Evolutionary conservation across 805 yeast genomes (phyloP), one percentile per base, ranked within the genome.

Genomic region (Suhomyces sp.): DNA sequence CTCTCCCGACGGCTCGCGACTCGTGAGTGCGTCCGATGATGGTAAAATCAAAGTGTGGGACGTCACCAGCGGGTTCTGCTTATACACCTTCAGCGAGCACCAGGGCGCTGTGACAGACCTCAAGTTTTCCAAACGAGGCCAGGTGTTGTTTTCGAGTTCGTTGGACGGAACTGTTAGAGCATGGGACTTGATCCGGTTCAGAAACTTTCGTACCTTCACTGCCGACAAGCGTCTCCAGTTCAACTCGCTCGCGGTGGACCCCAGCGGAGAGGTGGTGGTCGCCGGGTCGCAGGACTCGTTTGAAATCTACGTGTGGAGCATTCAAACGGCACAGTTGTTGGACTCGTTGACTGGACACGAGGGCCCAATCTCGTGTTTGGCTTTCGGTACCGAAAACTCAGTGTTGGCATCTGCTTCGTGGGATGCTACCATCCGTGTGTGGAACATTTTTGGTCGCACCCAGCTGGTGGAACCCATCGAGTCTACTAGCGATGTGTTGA

Each of bases 1-100:
- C 62, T 89, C 97, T 0, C 97, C 97, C 0, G 99, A 94, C 73
- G 99, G 98, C 0, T 81, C 96, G 2, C 80, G 90, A 60, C 79
- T 93, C 3, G 94, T 93, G 3, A 93, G 98, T 1, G 97, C 96
- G 2, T 82, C 97, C 1, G 98, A 93, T 64, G 99, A 94, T 66
- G 99, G 99, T 35, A 92, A 92, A 61, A 87, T 94, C 57, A 94
- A 94, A 68, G 87, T 94, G 13, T 94, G 99, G 99, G 99, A 94
- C 66, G 84, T 91, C 19, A 78, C 76, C 9, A 87, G 97, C 2
- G 99, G 99, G 0, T 94, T 94, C 65, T 90, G 97, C 68, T 77
- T 93, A 21, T 91, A 86, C 31, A 94, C 99, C 0, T 92, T 94
- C 64, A 86, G 85, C 43, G 97, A 93, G 60, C 99, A 94, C 63